These are phyloP conservation scores for Trametes coccinea DNA, from an alignment of 768 basidiomycete genomes.

Conservation along the genomic window DNA sequence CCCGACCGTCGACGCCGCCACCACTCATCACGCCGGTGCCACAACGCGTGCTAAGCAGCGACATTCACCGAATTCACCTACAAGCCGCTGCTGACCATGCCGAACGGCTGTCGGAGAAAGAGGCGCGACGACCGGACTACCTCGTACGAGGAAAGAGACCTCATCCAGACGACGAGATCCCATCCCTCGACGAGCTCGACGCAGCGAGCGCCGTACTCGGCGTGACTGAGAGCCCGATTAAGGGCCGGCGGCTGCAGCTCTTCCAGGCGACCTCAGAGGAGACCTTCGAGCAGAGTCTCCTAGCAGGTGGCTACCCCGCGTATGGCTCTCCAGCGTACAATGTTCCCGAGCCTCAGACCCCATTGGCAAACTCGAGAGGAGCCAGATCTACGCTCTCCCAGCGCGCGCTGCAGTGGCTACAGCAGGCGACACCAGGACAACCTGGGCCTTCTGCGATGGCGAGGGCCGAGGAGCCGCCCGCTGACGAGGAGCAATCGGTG, in stretches of 20 bases:
- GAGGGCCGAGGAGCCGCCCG: conserved; percentile 28
- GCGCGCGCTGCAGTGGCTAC: conserved; percentile 58
- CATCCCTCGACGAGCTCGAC: conserved; percentile 38
- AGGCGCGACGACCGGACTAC: conserved; percentile 71
- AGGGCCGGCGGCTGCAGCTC: conserved; percentile 70
- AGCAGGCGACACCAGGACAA: conserved; percentile 44
- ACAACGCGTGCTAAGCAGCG: conserved; percentile 44
- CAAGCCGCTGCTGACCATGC: conserved; percentile 52
- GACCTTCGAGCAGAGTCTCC: conserved; percentile 82
- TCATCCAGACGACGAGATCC: conserved; percentile 42
- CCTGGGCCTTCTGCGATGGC: conserved; percentile 33
- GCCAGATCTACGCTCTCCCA: conserved; percentile 30
- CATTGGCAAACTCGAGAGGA: conserved; percentile 8
- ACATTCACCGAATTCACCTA: conserved; percentile 60
- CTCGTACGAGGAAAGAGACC: conserved; percentile 59
- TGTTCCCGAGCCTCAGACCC: conserved; percentile 29
- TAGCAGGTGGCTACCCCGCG: conserved; percentile 78
- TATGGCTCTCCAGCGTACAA: conserved; percentile 46
- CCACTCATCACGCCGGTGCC: conserved; percentile 31
- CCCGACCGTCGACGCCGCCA: conserved; percentile 27
- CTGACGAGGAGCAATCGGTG: conserved; percentile 16
- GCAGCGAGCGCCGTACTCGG: conserved; percentile 46
- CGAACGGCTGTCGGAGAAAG: conserved; percentile 51
- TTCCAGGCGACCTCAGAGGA: conserved; percentile 84
- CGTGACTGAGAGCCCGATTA: conserved; percentile 67